Evolutionary conservation across 148 eudicot species (phyloP), one percentile per base, ranked within the genome.

Genomic region (Fallopia convolvulus): DNA sequence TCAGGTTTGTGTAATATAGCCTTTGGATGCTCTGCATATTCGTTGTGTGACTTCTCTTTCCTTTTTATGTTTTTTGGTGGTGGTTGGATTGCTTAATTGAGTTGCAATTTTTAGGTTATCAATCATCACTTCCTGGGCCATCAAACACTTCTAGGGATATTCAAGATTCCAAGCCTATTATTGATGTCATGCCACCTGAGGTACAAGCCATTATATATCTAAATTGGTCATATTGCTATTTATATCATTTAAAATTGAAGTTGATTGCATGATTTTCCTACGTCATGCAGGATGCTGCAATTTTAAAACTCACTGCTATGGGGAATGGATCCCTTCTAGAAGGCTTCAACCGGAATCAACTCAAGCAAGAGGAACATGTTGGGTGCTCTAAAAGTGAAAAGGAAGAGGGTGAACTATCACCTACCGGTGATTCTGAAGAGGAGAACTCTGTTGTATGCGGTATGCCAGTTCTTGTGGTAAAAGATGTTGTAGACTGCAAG

Each of bases 361-460:
- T 70, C 61, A 79, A 74, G 79, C 80, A 63, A 50, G 91, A 84
- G 74, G 87, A 81, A 70, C 56, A 83, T 76, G 77, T 58, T 74
- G 89, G 85, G 79, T 81, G 83, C 32, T 72, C 90, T 53, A 86
- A 85, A 82, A 79, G 42, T 82, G 98, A 90, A 79, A 90, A 90
- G 85, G 98, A 92, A 85, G 97, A 90, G 81, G 98, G 93, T 65
- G 97, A 94, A 80, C 78, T 89, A 74, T 92, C 95, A 13, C 95
- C 96, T 71, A 86, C 76, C 79, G 85, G 85, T 80, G 94, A 91
- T 82, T 83, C 82, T 79, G 94, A 85, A 66, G 97, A 86, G 80
- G 93, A 91, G 46, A 86, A 86, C 74, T 80, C 80, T 65, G 81
- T 74, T 63, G 83, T 78, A 63, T 77, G 75, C 74, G 86, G 66